Conservation (phyloP, 148 eudicot species). For the Diospyros lotus region DNA sequence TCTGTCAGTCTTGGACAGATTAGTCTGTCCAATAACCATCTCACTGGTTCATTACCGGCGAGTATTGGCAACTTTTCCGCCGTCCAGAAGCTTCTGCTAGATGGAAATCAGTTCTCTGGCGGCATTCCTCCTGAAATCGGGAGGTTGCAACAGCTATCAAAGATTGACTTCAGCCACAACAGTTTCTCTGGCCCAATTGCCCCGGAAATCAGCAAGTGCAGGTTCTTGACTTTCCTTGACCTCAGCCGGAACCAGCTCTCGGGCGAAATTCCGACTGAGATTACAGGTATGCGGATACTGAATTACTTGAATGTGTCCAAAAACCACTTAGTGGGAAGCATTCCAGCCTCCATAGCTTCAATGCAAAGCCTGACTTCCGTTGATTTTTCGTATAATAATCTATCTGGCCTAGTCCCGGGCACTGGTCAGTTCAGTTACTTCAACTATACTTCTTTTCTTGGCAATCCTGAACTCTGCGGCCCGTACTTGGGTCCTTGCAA, state of each 20-base stretch:
- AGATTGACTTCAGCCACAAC: constrained; percentile 84
- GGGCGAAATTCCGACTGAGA: constrained; percentile 69
- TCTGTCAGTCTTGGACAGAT: constrained; percentile 69
- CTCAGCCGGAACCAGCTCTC: constrained; percentile 71
- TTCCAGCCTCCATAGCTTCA: constrained; percentile 60
- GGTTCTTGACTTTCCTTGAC: constrained; percentile 72
- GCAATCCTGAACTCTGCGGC: constrained; percentile 85
- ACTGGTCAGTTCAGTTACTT: constrained; percentile 92
- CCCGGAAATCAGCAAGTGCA: constrained; percentile 63
- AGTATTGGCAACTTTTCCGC: constrained; percentile 72
- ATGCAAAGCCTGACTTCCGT: constrained; percentile 91
- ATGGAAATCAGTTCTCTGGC: constrained; percentile 70
- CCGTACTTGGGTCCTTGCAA: constrained; percentile 90
- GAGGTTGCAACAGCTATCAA: constrained; percentile 73
- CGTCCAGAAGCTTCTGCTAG: constrained; percentile 75
- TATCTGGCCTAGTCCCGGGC: constrained; percentile 81
- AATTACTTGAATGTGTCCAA: constrained; percentile 80
- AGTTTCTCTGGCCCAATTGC: constrained; percentile 55
- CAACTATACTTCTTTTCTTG: constrained; percentile 72
- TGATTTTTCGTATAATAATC: constrained; percentile 90
- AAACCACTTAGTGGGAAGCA: constrained; percentile 63
- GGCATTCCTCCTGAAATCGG: constrained; percentile 68
- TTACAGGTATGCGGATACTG: constrained; percentile 70
- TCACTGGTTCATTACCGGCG: constrained; percentile 59
- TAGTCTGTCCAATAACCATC: constrained; percentile 71